Percentiles rank a stretch among this genome's conserved stretches.
phyloP scores from a whole-genome alignment of 768 basidiomycete genomes.

The Mycena haematopus region DNA sequence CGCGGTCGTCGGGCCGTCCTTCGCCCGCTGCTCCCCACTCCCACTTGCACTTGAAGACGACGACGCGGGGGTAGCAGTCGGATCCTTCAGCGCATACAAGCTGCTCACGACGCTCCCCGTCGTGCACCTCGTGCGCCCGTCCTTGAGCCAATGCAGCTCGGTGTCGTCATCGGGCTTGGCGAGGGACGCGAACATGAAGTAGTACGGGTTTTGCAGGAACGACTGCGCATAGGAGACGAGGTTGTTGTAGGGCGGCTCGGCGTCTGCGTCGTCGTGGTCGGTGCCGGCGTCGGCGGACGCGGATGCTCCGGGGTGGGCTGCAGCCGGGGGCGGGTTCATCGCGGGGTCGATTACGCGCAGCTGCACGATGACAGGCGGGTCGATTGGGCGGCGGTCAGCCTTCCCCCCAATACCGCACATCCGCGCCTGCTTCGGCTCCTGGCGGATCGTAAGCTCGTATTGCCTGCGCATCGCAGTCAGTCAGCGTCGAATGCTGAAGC shows the following conservation, averaged over 20 bases:
- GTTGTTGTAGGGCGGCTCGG: conserved; percentile 39
- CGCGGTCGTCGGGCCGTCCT: conserved; percentile 37
- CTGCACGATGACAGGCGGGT: conserved; percentile 97
- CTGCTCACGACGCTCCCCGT: conserved; percentile 91
- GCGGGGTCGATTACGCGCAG: conserved; percentile 81
- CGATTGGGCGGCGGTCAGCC: conserved; percentile 93
- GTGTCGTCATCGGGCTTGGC: conserved; percentile 89
- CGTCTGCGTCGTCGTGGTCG: conserved; percentile 29
- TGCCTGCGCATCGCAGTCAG: conserved; percentile 54
- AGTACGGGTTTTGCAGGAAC: conserved; percentile 91
- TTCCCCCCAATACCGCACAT: conserved; percentile 92
- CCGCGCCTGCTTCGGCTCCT: conserved; percentile 90
- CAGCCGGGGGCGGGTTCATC: neutral
- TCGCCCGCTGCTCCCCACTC: conserved; percentile 37
- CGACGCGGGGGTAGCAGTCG: conserved; percentile 26
- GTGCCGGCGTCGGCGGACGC: conserved; percentile 4
- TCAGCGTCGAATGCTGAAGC: conserved; percentile 6
- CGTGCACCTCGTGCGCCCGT: conserved; percentile 90
- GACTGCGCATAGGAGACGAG: conserved; percentile 55
- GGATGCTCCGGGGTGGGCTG: conserved; percentile 3
- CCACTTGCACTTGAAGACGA: too few relatives aligned
- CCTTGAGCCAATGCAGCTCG: conserved; percentile 87
- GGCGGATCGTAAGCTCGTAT: conserved; percentile 85
- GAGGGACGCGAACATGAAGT: conserved; percentile 93
- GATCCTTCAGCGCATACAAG: conserved; percentile 89